Base-by-base conservation (phyloP, 768 basidiomycete genomes). In the Agaricus sinodeliciosus region DNA sequence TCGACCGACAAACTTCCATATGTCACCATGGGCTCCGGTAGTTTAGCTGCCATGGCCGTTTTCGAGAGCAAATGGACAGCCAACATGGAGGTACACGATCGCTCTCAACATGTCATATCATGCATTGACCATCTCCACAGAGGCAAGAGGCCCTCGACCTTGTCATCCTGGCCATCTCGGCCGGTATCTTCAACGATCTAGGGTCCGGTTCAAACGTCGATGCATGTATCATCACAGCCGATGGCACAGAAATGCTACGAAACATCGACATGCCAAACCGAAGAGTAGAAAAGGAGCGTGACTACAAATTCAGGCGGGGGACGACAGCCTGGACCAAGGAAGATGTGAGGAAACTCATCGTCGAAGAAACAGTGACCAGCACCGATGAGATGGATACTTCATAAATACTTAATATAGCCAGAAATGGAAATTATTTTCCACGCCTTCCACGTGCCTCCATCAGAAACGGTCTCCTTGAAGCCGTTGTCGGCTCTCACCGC, bases 151-250 rank as follows among this genome's bases (percentile, higher is more conserved):
- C 93, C 2, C 79, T 98, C 45, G 72, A 74, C 5, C 76, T 98
- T 16, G 94, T 97, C 35, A 82, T 86, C 53, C 77, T 82, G 36
- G 94, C 96, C 43, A 84, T 99, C 62, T 84, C 87, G 19, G 90
- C 92, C 2, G 96, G 96, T 79, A 94, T 99, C 65, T 98, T 96
- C 81, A 98, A 99, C 73, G 96, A 99, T 74, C 82, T 98, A 31
- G 96, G 96, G 3, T 97, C 95, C 0, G 96, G 96, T 40, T 94
- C 91, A n/a, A 98, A 99, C 66, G 82, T 98, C 62, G 96, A 99
- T 67, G 95, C 94, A 0, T 95, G 94, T 67, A 80, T 98, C 59
- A 94, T 99, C 70, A 94, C 91, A 3, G 84, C 86, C 42, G 72
- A 77, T 44, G 74, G 83, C 55, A 94, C 94, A 0, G 93, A 96